Percentiles rank a stretch among this genome's conserved stretches.
phyloP scores from a whole-genome alignment of 2,329 filamentous ascomycete genomes.

The Aspergillus viridinutans region DNA sequence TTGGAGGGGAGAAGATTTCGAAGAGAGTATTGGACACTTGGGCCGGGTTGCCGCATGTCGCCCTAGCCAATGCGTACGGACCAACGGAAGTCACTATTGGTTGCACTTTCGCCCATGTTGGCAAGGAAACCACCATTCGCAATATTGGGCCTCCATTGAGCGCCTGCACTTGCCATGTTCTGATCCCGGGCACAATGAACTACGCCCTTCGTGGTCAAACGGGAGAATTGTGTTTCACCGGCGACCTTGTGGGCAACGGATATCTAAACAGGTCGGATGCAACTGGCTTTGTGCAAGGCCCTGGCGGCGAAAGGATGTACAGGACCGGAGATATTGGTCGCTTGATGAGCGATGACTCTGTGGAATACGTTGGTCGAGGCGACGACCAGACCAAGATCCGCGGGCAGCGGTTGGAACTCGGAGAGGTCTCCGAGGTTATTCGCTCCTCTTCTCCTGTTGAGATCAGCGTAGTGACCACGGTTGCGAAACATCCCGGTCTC shows the following conservation, averaged over 20 bases:
- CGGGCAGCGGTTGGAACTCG: constrained; percentile 74
- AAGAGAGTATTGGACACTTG: constrained; percentile 30
- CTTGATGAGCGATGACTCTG: constrained; percentile 68
- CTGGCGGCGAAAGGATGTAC: constrained; percentile 54
- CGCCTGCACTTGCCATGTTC: constrained; percentile 23
- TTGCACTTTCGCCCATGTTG: constrained; percentile 26
- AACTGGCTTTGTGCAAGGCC: constrained; percentile 15
- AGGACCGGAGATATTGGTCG: constrained; percentile 77
- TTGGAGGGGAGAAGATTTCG: constrained; percentile 36
- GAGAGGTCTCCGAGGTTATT: constrained; percentile 57
- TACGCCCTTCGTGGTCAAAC: constrained; percentile 24
- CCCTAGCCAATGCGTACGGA: constrained; percentile 31
- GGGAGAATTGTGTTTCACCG: constrained; percentile 28
- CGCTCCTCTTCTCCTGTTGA: constrained; percentile 16
- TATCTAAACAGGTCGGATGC: constrained; percentile 28
- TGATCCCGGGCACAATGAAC: constrained; percentile 21
- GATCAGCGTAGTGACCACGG: constrained; percentile 26
- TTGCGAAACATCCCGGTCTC: constrained; percentile 25
- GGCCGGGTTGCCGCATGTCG: constrained; percentile 20
- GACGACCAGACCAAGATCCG: constrained; percentile 82
- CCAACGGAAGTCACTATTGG: constrained; percentile 35
- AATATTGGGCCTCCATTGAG: constrained; percentile 28
- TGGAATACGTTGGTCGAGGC: constrained; percentile 68
- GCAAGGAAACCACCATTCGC: constrained; percentile 20
- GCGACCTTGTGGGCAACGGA: constrained; percentile 24